These are phyloP conservation scores for Hericium alpestre DNA, from an alignment of 768 basidiomycete species.

Conservation along the genomic window DNA sequence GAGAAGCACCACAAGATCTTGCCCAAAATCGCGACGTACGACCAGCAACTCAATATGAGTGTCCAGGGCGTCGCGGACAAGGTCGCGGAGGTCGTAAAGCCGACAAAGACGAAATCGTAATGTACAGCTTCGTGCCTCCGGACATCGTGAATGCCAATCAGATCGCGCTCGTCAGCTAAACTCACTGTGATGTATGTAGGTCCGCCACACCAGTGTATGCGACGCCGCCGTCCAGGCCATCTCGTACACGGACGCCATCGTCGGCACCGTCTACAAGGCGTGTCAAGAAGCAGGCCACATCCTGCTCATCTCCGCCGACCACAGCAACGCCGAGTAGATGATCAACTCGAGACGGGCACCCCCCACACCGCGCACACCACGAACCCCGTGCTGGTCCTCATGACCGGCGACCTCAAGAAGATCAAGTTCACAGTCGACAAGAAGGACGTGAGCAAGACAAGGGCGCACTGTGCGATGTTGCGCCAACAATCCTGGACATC, in stretches of 20 bases:
- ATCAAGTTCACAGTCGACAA: too few relatives aligned
- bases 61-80: slow-evolving; percentile 83
- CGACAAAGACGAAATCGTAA: slow-evolving; percentile 73
- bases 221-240: slow-evolving; percentile 89
- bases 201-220: slow-evolving; percentile 87
- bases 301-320: slow-evolving; percentile 82
- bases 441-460: too few relatives aligned
- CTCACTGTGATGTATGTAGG: slow-evolving; percentile 26
- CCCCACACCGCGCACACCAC: slow-evolving; percentile 91
- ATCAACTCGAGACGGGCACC: slow-evolving; percentile 68
- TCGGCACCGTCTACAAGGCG: slow-evolving; percentile 78
- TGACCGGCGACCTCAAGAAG: slow-evolving; percentile 66
- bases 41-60: slow-evolving; percentile 84
- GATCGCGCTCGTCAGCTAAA: neutral
- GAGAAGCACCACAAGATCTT: slow-evolving; percentile 87
- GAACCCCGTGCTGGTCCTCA: slow-evolving; percentile 85
- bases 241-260: slow-evolving; percentile 78
- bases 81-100: slow-evolving; percentile 77
- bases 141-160: slow-evolving; percentile 60
- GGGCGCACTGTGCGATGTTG: too few relatives aligned
- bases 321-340: slow-evolving; percentile 96
- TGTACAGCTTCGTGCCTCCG: slow-evolving; percentile 97
- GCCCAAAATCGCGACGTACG: slow-evolving; percentile 91
- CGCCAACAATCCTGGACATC: too few relatives aligned
- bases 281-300: slow-evolving; percentile 81